phyloP scores from a whole-genome alignment of 495 filamentous ascomycete species.

The Neurospora tetraspora region DNA sequence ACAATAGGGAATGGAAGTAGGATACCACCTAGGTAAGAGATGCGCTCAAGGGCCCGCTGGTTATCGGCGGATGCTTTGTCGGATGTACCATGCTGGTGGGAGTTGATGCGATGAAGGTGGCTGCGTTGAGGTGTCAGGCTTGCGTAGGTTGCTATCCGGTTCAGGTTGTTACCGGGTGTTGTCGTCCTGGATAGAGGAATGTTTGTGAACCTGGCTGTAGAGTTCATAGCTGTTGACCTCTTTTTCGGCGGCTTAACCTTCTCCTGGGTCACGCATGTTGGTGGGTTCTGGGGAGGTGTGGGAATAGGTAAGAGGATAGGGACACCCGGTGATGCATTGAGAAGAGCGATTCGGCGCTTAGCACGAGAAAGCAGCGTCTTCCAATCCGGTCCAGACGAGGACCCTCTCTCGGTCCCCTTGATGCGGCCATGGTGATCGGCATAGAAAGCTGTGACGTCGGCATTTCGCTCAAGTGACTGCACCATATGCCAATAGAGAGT shows the following conservation, averaged over 20 bases:
- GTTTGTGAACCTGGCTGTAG: neutral
- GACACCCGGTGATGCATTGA: neutral
- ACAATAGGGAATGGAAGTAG: slow-evolving; percentile 32
- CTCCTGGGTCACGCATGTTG: neutral
- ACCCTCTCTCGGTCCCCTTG: neutral
- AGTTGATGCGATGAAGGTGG: neutral
- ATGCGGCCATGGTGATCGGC: neutral
- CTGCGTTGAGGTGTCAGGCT: neutral
- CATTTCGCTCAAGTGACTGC: slow-evolving; percentile 25
- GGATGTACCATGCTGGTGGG: neutral
- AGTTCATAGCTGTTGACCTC: neutral
- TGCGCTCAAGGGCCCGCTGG: slow-evolving; percentile 29
- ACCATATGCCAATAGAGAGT: slow-evolving; percentile 20
- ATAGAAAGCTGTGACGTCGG: slow-evolving; percentile 3
- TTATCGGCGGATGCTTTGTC: slow-evolving; percentile 15
- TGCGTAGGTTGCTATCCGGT: neutral
- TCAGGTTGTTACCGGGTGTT: neutral
- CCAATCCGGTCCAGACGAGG: slow-evolving; percentile 12
- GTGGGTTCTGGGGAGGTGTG: neutral
- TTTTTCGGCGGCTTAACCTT: neutral
- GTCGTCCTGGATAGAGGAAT: neutral
- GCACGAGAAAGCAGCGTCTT: slow-evolving; percentile 18
- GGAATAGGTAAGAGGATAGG: neutral
- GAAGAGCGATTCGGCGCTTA: slow-evolving; percentile 13
- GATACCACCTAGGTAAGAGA: slow-evolving; percentile 33